phyloP scores from a whole-genome alignment of 768 basidiomycete species.

The Tylopilus plumbeoviolaceoides region DNA sequence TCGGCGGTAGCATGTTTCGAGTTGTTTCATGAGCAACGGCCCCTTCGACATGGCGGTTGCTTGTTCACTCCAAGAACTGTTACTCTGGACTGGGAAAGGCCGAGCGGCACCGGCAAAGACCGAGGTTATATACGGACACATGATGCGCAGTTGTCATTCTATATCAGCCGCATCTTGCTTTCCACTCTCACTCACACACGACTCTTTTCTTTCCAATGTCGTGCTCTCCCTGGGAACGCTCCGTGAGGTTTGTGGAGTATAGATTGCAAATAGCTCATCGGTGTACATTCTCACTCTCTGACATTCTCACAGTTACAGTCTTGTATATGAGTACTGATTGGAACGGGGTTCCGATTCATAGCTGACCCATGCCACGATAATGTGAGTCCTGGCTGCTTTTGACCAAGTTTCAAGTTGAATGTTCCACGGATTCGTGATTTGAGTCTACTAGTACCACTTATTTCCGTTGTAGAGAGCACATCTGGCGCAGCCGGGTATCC shows the following conservation, averaged over 20 bases:
- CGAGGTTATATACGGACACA: not conserved
- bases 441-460: not conserved
- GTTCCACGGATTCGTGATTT: not conserved
- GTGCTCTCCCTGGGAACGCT: not conserved
- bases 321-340: not conserved
- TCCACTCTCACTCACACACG: not conserved
- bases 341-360: not conserved
- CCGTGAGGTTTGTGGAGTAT: not conserved
- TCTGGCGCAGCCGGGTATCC: not conserved
- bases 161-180: not conserved
- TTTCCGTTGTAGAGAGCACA: not conserved
- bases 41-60: too few relatives aligned
- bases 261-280: not conserved
- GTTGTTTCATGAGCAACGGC: too few relatives aligned
- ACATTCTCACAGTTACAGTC: not conserved
- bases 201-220: not conserved
- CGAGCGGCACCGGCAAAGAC: too few relatives aligned
- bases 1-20: too few relatives aligned
- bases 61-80: too few relatives aligned
- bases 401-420: not conserved
- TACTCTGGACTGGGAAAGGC: too few relatives aligned
- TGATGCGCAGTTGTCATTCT: not conserved
- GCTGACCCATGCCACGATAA: not conserved
- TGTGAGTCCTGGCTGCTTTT: not conserved
- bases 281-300: not conserved